phyloP scores from a whole-genome alignment of 2,329 filamentous ascomycete genomes.

The Colletotrichum truncatum region DNA sequence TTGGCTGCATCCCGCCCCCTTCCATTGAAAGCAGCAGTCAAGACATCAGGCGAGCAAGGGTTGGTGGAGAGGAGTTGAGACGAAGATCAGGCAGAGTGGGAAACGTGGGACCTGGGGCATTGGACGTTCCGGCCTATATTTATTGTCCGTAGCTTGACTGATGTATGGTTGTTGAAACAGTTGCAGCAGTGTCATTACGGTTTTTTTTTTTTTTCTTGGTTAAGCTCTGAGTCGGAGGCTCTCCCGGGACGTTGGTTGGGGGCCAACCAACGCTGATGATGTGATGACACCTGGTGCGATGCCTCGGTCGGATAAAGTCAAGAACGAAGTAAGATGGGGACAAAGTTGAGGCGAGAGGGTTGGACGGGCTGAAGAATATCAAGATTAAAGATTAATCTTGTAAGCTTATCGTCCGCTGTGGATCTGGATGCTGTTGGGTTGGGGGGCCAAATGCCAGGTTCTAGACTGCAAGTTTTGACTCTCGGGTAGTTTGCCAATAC shows the following conservation, averaged over 20 bases:
- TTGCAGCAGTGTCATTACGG: neutral
- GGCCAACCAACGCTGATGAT: neutral
- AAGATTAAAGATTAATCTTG: no score
- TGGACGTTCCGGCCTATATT: constrained; percentile 19
- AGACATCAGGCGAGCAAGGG: constrained; percentile 19
- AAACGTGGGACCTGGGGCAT: constrained; percentile 23
- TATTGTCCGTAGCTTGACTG: neutral
- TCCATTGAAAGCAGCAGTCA: neutral
- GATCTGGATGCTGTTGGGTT: no score
- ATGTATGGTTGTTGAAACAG: constrained; percentile 21
- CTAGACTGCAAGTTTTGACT: no score
- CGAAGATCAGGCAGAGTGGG: constrained; percentile 26
- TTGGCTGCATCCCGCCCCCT: constrained; percentile 5
- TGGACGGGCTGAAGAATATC: no score
- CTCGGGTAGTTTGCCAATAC: no score
- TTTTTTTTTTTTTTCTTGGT: neutral
- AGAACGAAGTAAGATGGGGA: neutral
- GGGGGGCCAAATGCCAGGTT: no score
- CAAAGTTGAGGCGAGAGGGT: neutral
- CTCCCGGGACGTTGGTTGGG: neutral
- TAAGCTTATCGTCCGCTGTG: no score
- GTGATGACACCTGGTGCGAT: neutral
- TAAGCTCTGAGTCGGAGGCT: constrained; percentile 5
- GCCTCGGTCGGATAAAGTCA: neutral
- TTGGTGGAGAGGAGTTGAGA: constrained; percentile 9